Conservation (phyloP, 257 asterid genomes). For the Voacanga thouarsii region DNA sequence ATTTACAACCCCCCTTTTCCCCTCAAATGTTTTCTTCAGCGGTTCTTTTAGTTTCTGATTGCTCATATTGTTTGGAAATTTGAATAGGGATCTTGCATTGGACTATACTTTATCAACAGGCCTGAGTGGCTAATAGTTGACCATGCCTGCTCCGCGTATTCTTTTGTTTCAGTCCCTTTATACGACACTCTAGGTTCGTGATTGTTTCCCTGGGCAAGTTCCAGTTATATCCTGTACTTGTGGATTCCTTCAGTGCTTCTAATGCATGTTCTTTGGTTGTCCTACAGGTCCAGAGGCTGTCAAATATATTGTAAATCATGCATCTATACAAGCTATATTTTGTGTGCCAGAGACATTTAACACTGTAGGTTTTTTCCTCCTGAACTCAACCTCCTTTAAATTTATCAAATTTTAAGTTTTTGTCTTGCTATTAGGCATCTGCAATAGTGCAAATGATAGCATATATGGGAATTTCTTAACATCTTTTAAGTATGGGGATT, state of each 20-base stretch:
- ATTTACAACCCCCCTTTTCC: neutral
- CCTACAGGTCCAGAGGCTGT: conserved; percentile 74
- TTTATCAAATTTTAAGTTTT: neutral
- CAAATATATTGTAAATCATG: conserved; percentile 61
- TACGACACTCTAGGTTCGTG: conserved; percentile 71
- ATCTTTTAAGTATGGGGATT: neutral
- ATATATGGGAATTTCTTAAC: neutral
- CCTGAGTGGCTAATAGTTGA: conserved; percentile 71
- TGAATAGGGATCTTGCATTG: conserved; percentile 59
- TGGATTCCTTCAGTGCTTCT: neutral
- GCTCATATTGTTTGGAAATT: conserved; percentile 4
- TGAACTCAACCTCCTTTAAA: neutral
- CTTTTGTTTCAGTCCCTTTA: conserved; percentile 60
- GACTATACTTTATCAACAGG: conserved; percentile 61
- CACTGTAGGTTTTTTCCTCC: conserved; percentile 38
- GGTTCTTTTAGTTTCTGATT: conserved; percentile 9
- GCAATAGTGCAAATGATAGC: neutral
- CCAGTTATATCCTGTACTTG: neutral
- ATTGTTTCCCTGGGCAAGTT: neutral
- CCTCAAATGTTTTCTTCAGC: neutral
- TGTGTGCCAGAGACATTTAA: conserved; percentile 50
- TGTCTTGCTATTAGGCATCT: neutral
- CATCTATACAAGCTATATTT: conserved; percentile 53
- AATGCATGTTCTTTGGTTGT: conserved; percentile 13
- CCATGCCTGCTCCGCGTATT: conserved; percentile 76